phyloP scores from a whole-genome alignment of 176 grass and related monocot species.

The Guadua angustifolia region DNA sequence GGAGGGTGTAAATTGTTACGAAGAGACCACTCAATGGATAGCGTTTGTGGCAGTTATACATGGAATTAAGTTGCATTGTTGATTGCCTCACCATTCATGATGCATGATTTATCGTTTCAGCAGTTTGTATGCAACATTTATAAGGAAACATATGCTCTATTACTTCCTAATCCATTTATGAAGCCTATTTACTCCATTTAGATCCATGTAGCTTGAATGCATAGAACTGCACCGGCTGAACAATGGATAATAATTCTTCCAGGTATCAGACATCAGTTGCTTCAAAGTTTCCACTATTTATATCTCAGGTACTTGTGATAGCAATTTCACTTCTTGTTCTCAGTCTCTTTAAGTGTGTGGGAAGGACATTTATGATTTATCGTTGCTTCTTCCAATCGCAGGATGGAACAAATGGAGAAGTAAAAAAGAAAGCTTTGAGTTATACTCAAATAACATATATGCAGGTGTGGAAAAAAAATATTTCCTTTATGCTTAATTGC shows the following conservation, averaged over 20 bases:
- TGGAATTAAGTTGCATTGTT: constrained; percentile 18
- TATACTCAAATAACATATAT: constrained; percentile 81
- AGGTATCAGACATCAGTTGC: constrained; percentile 85
- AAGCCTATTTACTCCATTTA: not conserved
- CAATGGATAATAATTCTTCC: constrained; percentile 39
- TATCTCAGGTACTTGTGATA: constrained; percentile 75
- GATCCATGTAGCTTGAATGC: constrained; percentile 8
- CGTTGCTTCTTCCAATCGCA: constrained; percentile 51
- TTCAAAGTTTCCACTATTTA: constrained; percentile 93
- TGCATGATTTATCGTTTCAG: not conserved
- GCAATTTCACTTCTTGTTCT: constrained; percentile 31
- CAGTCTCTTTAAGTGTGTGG: constrained; percentile 38
- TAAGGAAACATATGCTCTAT: not conserved
- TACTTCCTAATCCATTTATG: not conserved
- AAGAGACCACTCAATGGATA: constrained; percentile 4
- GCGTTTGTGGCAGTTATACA: not conserved
- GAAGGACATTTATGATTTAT: constrained; percentile 9
- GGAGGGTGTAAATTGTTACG: not conserved
- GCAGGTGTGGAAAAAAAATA: constrained; percentile 67
- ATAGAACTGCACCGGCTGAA: not conserved
- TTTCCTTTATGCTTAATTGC: constrained; percentile 30
- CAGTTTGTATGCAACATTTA: not conserved
- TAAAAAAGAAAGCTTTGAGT: constrained; percentile 94
- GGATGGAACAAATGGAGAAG: constrained; percentile 95
- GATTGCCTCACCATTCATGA: not conserved